A percentile compares a stretch with the other conserved stretches of the same genome.
phyloP scores from a whole-genome alignment of 139 green algal species.

The Tetradesmus obliquus region DNA sequence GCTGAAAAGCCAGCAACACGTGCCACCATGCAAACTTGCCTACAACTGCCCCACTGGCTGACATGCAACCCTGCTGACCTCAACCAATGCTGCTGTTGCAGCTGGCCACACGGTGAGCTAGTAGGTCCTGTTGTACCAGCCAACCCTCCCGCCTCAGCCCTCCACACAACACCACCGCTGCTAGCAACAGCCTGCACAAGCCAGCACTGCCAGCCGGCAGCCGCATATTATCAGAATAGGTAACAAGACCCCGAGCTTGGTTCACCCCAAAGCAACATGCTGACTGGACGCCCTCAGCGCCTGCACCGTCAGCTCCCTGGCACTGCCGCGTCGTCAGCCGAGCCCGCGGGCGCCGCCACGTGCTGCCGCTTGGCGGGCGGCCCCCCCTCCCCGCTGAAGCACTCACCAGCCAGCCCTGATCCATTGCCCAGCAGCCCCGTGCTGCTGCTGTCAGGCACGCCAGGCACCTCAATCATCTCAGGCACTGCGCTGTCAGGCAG shows the following conservation, averaged over 20 bases:
- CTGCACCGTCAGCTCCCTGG: not conserved
- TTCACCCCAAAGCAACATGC: not conserved
- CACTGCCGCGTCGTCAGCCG: constrained; percentile 21
- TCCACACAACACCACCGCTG: no score
- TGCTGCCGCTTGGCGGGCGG: not conserved
- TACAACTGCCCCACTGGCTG: no score
- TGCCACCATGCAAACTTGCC: no score
- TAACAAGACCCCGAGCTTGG: not conserved
- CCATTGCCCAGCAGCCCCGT: not conserved
- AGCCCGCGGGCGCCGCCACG: not conserved
- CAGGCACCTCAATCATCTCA: not conserved
- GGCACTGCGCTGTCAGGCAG: not conserved
- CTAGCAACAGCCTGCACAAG: no score
- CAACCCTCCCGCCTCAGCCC: no score
- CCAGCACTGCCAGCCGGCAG: no score
- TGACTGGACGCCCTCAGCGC: not conserved
- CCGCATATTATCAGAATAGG: not conserved
- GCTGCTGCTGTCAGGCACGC: not conserved
- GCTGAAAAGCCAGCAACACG: no score
- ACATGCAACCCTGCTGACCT: no score
- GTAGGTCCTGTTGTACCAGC: no score
- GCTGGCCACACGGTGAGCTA: not conserved
- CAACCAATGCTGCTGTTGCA: not conserved
- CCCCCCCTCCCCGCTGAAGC: not conserved
- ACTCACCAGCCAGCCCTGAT: not conserved